Base-by-base conservation (phyloP, 176 grass and related monocot genomes). In the Hordeum vulgare region DNA sequence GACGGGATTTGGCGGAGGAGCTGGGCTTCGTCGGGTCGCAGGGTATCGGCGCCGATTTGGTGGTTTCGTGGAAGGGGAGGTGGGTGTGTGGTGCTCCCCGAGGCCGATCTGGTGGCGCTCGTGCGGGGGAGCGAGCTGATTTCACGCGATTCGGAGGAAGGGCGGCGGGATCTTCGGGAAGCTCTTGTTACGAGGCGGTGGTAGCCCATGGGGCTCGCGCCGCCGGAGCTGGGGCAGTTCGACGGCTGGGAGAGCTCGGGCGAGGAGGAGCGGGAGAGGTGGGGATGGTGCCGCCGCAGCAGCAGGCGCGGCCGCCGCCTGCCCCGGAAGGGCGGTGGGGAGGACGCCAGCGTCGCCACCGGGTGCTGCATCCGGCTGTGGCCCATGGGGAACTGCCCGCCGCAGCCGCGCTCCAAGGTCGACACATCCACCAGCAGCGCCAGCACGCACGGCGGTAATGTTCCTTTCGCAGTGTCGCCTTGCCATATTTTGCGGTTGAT, bases 191-290 rank as follows among this genome's bases (percentile, higher is more conserved):
- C 14, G 57, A 77, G 79, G 61, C 0, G n/a, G 21, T 57, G 8
- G 28, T 23, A 64, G 66, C 49, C 9, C 18, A 90, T 90, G 89
- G 89, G 89, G 75, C 49, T 87, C 9, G 89, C 84, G 51, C 89
- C 89, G 84, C 89, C 84, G 39, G 89, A 90, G 80, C 80, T 90
- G 80, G 84, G 89, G 49, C 84, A 90, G 84, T 90, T 90, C 51
- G 89, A 90, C 69, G 89, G 89, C 6, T 90, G 89, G 89, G 89
- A 90, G 80, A 90, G 89, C 89, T 90, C 89, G 1, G 89, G 89
- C 37, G 84, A 90, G 75, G 88, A 90, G 88, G 89, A 90, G 80
- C 59, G 80, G 60, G 76, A 90, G 76, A 78, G 80, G 80, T 87
- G 85, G 89, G 84, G 89, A 2, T 90, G 89, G 84, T 90, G 85